phyloP scores from a whole-genome alignment of 495 filamentous ascomycete genomes.

The Clohesyomyces aquaticus region DNA sequence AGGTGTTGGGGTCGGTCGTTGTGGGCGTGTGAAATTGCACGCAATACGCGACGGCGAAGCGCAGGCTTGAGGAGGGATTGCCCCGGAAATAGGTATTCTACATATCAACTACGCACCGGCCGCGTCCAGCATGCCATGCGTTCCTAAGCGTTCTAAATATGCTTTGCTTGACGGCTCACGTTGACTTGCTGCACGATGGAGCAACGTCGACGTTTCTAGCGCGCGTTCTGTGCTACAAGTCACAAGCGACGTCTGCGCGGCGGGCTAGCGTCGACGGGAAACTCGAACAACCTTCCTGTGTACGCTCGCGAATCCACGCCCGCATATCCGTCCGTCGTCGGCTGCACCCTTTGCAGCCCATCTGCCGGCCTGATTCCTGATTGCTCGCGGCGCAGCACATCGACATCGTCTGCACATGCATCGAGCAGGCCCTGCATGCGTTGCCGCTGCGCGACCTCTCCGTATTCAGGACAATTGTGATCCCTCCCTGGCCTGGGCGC shows the following conservation, averaged over 20 bases:
- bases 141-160: slow-evolving; percentile 1
- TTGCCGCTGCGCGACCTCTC: slow-evolving; percentile 24
- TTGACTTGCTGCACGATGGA: not conserved
- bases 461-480: slow-evolving; percentile 13
- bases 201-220: not conserved
- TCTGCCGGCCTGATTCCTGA: not conserved
- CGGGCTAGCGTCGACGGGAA: not conserved
- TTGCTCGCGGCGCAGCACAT: not conserved
- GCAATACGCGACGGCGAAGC: slow-evolving; percentile 19
- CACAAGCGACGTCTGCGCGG: not conserved
- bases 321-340: no score
- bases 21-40: no score
- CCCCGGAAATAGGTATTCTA: not conserved
- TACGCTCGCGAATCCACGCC: no score
- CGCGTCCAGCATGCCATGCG: slow-evolving; percentile 12
- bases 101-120: slow-evolving; percentile 2
- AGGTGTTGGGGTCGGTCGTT: slow-evolving; percentile 12
- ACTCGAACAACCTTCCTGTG: no score
- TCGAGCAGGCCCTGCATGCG: slow-evolving; percentile 33
- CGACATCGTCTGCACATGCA: slow-evolving; percentile 6
- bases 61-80: not conserved
- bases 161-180: no score
- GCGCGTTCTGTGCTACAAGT: not conserved
- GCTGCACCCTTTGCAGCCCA: not conserved
- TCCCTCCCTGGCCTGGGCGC: slow-evolving; percentile 22